Percentiles rank a stretch among this genome's conserved stretches.
Conservation (phyloP, 2,329 filamentous ascomycete genomes). For the Periconia macrospinosa region DNA sequence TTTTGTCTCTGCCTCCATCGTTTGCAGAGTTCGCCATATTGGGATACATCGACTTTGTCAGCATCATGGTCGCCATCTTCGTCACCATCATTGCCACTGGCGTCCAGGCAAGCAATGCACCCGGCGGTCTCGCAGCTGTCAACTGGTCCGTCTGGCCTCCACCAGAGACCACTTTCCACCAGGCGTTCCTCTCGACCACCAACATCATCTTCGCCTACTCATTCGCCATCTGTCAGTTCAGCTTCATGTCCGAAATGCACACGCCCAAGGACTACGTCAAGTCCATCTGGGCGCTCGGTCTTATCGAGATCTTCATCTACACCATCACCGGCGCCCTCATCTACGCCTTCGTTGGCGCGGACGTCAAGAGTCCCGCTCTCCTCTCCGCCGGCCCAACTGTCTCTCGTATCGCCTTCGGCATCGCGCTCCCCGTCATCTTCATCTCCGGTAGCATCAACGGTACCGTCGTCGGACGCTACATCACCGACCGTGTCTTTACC, state of each 20-base stretch:
- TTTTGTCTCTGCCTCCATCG: conserved; percentile 65
- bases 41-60: conserved; percentile 59
- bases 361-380: conserved; percentile 66
- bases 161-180: conserved; percentile 62
- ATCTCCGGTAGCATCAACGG: conserved; percentile 72
- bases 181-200: conserved; percentile 54
- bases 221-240: conserved; percentile 70
- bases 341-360: conserved; percentile 66
- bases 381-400: conserved; percentile 62
- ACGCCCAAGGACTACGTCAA: conserved; percentile 65
- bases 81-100: conserved; percentile 71
- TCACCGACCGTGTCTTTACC: conserved; percentile 64
- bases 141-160: conserved; percentile 39
- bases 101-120: conserved; percentile 33
- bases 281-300: conserved; percentile 57
- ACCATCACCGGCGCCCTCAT: conserved; percentile 69
- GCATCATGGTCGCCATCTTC: conserved; percentile 66
- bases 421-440: conserved; percentile 72
- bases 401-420: conserved; percentile 70
- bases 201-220: conserved; percentile 36
- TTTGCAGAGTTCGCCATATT: conserved; percentile 66
- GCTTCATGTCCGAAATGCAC: conserved; percentile 68
- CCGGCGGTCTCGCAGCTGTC: conserved; percentile 32
- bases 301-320: conserved; percentile 63
- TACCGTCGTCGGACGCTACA: conserved; percentile 67